Conservation (phyloP, 129 eudicot genomes). For the Apium graveolens region DNA sequence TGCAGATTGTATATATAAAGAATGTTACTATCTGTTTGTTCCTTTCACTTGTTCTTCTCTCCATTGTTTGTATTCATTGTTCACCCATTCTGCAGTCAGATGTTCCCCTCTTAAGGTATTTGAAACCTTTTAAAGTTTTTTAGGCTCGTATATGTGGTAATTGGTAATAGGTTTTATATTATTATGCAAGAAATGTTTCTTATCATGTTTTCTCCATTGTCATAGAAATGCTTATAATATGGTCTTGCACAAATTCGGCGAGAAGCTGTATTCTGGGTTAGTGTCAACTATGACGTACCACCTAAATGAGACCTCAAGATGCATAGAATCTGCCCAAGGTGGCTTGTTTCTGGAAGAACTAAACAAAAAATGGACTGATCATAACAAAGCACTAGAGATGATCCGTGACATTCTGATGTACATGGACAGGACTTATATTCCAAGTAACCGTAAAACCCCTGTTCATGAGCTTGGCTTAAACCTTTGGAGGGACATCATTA, state of each 20-base stretch:
- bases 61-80: neutral
- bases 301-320: constrained; percentile 40
- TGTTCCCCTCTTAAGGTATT: neutral
- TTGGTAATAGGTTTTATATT: neutral
- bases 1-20: neutral
- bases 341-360: constrained; percentile 65
- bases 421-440: constrained; percentile 75
- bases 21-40: neutral
- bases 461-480: constrained; percentile 76
- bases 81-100: neutral
- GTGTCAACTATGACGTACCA: constrained; percentile 63
- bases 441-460: constrained; percentile 60
- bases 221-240: constrained; percentile 76
- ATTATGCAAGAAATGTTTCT: neutral
- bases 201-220: neutral
- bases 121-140: neutral
- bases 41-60: neutral
- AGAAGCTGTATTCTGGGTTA: constrained; percentile 63
- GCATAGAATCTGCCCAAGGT: constrained; percentile 50
- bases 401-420: constrained; percentile 84
- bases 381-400: constrained; percentile 75
- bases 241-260: constrained; percentile 81
- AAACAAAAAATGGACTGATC: constrained; percentile 63
- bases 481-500: constrained; percentile 59
- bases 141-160: neutral